These are phyloP conservation scores for Arxiozyma heterogenica DNA, from an alignment of 1,139 yeast species.

Conservation along the genomic window DNA sequence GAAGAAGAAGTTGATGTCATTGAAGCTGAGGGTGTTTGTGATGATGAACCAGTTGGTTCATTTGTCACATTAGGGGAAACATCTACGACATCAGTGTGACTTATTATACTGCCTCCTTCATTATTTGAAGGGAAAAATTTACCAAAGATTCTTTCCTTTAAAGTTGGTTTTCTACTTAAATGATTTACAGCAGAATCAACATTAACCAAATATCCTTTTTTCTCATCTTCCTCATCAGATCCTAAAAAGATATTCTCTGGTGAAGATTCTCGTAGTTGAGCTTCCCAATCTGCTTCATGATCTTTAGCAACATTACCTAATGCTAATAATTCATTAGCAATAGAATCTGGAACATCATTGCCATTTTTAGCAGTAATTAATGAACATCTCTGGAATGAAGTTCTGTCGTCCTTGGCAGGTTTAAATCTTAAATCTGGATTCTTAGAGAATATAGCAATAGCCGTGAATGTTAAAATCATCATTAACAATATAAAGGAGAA, in stretches of 20 bases:
- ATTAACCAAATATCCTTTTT: neutral
- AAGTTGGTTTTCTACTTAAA: slow-evolving; percentile 14
- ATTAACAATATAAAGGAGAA: slow-evolving; percentile 57
- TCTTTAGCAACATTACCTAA: slow-evolving; percentile 52
- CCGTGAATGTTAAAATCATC: slow-evolving; percentile 50
- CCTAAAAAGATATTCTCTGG: slow-evolving; percentile 12
- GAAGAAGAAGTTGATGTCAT: slow-evolving; percentile 14
- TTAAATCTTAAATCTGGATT: slow-evolving; percentile 79
- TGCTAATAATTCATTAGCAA: slow-evolving; percentile 41
- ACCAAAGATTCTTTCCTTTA: slow-evolving; percentile 20
- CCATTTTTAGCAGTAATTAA: slow-evolving; percentile 32
- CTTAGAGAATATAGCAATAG: slow-evolving; percentile 51
- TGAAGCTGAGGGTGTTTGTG: slow-evolving; percentile 11
- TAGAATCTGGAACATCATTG: slow-evolving; percentile 30
- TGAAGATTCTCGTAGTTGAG: slow-evolving; percentile 35
- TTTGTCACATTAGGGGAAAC: neutral
- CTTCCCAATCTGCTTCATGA: slow-evolving; percentile 62
- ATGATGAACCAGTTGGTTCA: neutral
- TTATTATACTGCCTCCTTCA: slow-evolving; percentile 4
- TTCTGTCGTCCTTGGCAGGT: slow-evolving; percentile 77
- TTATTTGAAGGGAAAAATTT: slow-evolving; percentile 18
- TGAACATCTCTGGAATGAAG: slow-evolving; percentile 62
- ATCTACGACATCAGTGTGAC: slow-evolving; percentile 2
- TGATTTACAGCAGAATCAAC: slow-evolving; percentile 1
- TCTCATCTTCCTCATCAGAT: slow-evolving; percentile 12